Evolutionary conservation across 768 basidiomycete species (phyloP).

Genomic region (Mycena haematopus): DNA sequence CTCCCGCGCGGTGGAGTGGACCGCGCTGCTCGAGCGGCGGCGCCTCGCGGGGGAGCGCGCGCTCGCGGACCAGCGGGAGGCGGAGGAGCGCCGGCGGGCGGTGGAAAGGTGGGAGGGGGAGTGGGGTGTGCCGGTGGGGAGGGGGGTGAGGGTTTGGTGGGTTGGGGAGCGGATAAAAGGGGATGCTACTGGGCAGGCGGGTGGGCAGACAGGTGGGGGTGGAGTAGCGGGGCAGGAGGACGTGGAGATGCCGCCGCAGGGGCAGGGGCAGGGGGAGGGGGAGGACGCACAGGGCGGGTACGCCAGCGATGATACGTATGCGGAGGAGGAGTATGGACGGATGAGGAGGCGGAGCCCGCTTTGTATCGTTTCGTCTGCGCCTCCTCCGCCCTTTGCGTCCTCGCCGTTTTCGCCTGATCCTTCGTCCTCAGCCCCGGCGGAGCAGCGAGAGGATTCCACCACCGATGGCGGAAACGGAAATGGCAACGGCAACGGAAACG

Average conservation of each 20-base stretch:
- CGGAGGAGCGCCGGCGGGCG: slow-evolving; percentile 2
- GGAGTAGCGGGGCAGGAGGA: background rate
- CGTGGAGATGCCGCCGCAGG: background rate
- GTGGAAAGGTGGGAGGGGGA: slow-evolving; percentile 2
- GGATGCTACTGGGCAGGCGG: background rate
- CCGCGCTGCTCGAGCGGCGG: slow-evolving; percentile 23
- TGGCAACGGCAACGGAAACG: background rate
- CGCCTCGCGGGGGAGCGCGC: slow-evolving; percentile 23
- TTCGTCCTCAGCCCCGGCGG: too few species aligned
- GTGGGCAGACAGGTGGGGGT: background rate
- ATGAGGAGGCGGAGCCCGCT: slow-evolving; percentile 20
- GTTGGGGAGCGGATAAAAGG: background rate
- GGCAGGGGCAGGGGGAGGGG: background rate
- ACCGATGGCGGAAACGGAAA: too few species aligned
- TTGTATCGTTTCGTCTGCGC: slow-evolving; percentile 1
- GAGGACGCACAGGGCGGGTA: slow-evolving; percentile 1
- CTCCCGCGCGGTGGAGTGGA: slow-evolving; percentile 29
- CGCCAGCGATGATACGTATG: slow-evolving; percentile 3
- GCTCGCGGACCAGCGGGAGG: slow-evolving; percentile 16
- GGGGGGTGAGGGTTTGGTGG: slow-evolving; percentile 9
- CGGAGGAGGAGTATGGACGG: slow-evolving; percentile 10
- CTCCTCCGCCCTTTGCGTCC: background rate
- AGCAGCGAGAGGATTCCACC: background rate
- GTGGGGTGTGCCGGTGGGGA: slow-evolving; percentile 8
- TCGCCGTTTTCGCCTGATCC: background rate